Base-by-base conservation (phyloP, 257 asterid species). In the Cordia subcordata region DNA sequence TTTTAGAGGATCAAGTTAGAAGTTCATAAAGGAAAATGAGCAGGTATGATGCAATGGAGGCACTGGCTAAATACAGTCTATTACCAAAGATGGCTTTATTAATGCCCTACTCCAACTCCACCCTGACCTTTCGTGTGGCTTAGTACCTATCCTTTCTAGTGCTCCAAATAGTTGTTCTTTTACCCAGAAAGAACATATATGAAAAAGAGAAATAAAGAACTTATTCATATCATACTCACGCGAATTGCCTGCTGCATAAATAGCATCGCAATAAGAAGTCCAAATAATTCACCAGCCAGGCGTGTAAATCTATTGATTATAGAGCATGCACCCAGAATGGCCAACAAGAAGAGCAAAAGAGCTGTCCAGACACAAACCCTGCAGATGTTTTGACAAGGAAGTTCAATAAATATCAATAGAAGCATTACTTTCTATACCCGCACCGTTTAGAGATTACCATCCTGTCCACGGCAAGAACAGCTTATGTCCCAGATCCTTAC, bases 321-420 rank as follows among this genome's bases (percentile, higher is more conserved):
- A 20, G 97, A 89, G 84, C 99, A 89, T 45, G 99, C 99, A 14
- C 97, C 97, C 79, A 93, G 80, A 58, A 93, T 38, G 51, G 99
- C 90, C 77, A 93, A 82, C 82, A 89, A 75, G 88, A 93, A 85
- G 58, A 93, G 95, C 89, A 93, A 77, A 79, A 78, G 63, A 52
- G 96, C 87, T 2, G 97, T 86, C 99, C 97, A 93, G 49, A 89
- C 92, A 67, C 96, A 92, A 53, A 92, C 96, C 98, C 98, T 92
- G 68, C 37, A 70, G 62, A 75, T 22, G 60, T 47, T 38, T 66
- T 33, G 22, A 53, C 50, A 11, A 53, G 49, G 16, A 63, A 68
- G 57, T 54, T 51, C 55, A 68, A 63, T 60, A 62, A 45, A 27
- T 67, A 68, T 62, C 23, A 53, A 12, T 8, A 53, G 72, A 63